Evolutionary conservation across 2,329 filamentous ascomycete species (phyloP).

Genomic region (Myriosclerotinia duriaeana): DNA sequence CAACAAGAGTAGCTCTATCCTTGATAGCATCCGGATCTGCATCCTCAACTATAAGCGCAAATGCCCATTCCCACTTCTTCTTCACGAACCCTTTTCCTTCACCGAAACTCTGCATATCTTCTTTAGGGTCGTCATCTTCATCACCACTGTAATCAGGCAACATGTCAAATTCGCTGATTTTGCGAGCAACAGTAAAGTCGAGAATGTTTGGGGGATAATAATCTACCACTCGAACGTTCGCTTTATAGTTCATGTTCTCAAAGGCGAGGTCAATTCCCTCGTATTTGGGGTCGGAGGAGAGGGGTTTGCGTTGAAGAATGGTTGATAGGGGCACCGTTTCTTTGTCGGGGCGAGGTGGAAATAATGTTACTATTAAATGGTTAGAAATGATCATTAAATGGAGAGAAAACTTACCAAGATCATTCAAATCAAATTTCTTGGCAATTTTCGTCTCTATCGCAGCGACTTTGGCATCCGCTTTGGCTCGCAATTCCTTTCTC

Average conservation of each 20-base stretch:
- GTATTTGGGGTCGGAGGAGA: slow-evolving; percentile 20
- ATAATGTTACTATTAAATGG: slow-evolving; percentile 15
- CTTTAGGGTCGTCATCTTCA: slow-evolving; percentile 37
- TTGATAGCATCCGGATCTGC: slow-evolving; percentile 46
- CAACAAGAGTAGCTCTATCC: slow-evolving; percentile 63
- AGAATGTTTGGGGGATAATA: slow-evolving; percentile 69
- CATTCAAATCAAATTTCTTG: slow-evolving; percentile 33
- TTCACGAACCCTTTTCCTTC: slow-evolving; percentile 31
- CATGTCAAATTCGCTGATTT: slow-evolving; percentile 49
- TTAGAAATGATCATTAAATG: background rate
- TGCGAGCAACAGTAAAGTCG: slow-evolving; percentile 63
- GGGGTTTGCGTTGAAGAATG: slow-evolving; percentile 11
- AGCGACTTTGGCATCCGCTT: slow-evolving; percentile 36
- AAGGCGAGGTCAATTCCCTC: slow-evolving; percentile 60
- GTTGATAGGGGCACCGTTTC: slow-evolving; percentile 5
- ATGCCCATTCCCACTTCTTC: slow-evolving; percentile 75
- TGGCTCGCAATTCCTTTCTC: slow-evolving; percentile 38
- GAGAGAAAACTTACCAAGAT: slow-evolving; percentile 41
- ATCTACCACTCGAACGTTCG: slow-evolving; percentile 75
- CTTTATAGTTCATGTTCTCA: slow-evolving; percentile 68
- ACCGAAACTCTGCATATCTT: slow-evolving; percentile 29
- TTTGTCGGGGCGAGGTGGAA: background rate
- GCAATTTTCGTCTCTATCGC: slow-evolving; percentile 27
- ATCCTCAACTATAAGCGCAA: slow-evolving; percentile 76
- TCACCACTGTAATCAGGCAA: slow-evolving; percentile 47